phyloP scores from a whole-genome alignment of 2,329 filamentous ascomycete species.

The Scolecobasidium constrictum region DNA sequence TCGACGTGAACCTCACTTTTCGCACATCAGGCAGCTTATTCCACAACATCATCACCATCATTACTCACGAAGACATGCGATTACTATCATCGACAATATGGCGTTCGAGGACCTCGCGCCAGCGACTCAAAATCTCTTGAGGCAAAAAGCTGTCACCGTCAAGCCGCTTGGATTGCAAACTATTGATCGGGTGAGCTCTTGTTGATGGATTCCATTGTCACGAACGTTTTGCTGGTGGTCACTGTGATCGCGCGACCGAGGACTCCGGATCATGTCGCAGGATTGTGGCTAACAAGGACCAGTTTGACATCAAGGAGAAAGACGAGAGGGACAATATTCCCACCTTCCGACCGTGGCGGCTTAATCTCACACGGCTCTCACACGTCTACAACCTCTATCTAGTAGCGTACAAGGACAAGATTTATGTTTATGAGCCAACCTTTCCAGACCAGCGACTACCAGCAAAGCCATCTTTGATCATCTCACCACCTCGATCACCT shows the following conservation, averaged over 20 bases:
- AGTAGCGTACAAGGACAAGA: conserved; percentile 27
- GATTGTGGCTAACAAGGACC: neutral
- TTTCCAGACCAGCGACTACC: conserved; percentile 31
- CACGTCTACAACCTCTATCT: conserved; percentile 37
- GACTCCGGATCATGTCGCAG: neutral
- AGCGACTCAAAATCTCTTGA: neutral
- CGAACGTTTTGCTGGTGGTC: neutral
- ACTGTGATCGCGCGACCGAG: neutral
- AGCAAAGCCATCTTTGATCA: conserved; percentile 23
- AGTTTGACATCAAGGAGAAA: neutral
- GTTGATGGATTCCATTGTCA: neutral
- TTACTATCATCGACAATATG: conserved; percentile 1
- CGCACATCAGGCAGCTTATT: no score
- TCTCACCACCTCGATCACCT: conserved; percentile 26
- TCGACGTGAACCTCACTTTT: no score
- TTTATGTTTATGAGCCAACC: conserved; percentile 32
- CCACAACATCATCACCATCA: no score
- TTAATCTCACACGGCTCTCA: conserved; percentile 29
- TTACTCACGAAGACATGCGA: no score
- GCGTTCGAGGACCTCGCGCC: conserved; percentile 1
- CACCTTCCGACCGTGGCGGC: conserved; percentile 3
- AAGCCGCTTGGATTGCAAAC: conserved; percentile 3
- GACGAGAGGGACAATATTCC: neutral
- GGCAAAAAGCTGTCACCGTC: conserved; percentile 7
- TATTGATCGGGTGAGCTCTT: conserved; percentile 5